Evolutionary conservation across 805 yeast species (phyloP).

Genomic region (Candida nitratophila): DNA sequence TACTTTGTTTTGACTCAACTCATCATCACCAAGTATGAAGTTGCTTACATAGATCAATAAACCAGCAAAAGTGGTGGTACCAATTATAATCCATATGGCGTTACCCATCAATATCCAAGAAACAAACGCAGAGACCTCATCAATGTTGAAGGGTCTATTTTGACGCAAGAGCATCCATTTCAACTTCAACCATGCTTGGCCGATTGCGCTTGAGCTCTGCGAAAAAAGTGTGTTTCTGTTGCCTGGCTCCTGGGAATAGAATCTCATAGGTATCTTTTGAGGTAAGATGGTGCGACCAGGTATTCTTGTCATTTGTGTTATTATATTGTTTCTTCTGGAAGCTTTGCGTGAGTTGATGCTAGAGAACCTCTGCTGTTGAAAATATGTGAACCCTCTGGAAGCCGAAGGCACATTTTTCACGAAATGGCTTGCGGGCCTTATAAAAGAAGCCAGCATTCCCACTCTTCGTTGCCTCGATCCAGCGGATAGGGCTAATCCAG

Average conservation of each 20-base stretch:
- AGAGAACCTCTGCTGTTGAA: not conserved
- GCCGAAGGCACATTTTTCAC: not conserved
- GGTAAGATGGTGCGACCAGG: not conserved
- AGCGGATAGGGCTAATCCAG: too few relatives aligned
- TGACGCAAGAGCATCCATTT: constrained; percentile 45
- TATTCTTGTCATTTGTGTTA: not conserved
- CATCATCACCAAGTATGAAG: constrained; percentile 21
- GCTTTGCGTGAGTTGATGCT: not conserved
- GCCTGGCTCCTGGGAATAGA: not conserved
- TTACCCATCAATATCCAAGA: constrained; percentile 56
- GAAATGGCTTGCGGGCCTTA: not conserved
- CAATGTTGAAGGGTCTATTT: constrained; percentile 39
- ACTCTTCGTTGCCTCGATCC: not conserved
- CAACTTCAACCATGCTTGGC: constrained; percentile 10
- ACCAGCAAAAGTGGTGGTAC: constrained; percentile 51
- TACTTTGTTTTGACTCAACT: constrained; percentile 16
- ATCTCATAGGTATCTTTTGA: not conserved
- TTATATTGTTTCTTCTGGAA: not conserved
- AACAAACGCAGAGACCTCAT: constrained; percentile 46
- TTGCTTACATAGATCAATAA: constrained; percentile 38
- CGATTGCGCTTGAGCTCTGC: constrained; percentile 2
- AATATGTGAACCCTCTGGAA: not conserved
- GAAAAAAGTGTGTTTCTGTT: not conserved
- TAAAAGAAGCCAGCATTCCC: not conserved
- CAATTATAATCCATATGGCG: constrained; percentile 45